Percentiles rank a stretch among this genome's conserved stretches.
Conservation (phyloP, 2,329 filamentous ascomycete species). For the Thelonectria discophora region DNA sequence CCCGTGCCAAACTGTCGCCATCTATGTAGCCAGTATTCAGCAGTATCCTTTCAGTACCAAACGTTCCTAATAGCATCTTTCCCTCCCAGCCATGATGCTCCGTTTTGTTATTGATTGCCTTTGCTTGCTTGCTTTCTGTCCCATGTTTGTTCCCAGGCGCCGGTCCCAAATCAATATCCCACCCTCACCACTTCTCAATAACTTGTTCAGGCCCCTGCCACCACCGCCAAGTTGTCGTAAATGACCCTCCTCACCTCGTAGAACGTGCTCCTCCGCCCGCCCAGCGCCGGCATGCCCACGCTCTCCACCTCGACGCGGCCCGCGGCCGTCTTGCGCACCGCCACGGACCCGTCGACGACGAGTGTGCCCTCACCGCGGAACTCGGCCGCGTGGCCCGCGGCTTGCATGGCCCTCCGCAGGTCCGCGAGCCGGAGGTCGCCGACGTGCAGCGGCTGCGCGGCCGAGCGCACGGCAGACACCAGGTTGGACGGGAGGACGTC, state of each 20-base stretch:
- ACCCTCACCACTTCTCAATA: slow-evolving; percentile 45
- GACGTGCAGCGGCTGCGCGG: slow-evolving; percentile 90
- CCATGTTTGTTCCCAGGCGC: too few species aligned
- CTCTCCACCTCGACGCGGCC: slow-evolving; percentile 90
- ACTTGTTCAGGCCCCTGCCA: slow-evolving; percentile 79
- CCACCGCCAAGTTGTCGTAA: slow-evolving; percentile 92
- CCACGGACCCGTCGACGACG: slow-evolving; percentile 86
- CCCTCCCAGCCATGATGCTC: slow-evolving; percentile 19
- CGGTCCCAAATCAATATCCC: slow-evolving; percentile 1
- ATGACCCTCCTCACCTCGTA: slow-evolving; percentile 90
- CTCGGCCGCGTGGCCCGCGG: slow-evolving; percentile 84
- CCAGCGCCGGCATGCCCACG: slow-evolving; percentile 58
- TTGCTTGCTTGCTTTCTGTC: too few species aligned
- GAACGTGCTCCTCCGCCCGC: slow-evolving; percentile 73
- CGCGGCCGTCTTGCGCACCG: slow-evolving; percentile 87
- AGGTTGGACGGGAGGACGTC: slow-evolving; percentile 66
- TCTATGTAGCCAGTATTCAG: not conserved
- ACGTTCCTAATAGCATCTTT: too few species aligned
- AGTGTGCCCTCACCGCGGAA: slow-evolving; percentile 93
- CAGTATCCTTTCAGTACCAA: not conserved
- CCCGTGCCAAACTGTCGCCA: not conserved
- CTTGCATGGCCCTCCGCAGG: slow-evolving; percentile 83
- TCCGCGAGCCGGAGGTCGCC: slow-evolving; percentile 92
- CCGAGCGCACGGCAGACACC: slow-evolving; percentile 76
- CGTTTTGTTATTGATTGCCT: slow-evolving; percentile 20